Evolutionary conservation across 202 grass and related monocot species (phyloP), one percentile per base, ranked within the genome.

Genomic region (Setaria italica): DNA sequence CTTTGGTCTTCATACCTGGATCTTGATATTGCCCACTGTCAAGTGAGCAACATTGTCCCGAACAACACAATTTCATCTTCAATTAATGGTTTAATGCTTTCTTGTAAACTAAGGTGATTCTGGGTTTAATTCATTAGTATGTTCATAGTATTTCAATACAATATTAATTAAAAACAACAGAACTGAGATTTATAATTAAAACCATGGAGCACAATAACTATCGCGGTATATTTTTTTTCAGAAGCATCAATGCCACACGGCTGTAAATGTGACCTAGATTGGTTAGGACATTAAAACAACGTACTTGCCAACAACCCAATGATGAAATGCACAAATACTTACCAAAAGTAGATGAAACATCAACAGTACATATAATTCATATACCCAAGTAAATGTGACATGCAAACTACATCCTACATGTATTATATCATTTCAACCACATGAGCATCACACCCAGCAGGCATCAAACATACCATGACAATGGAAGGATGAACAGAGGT

Each of bases 331-430:
- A 50, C 43, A 76, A 39, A 62, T 16, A 76, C 69, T 85, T 69
- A 81, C 34, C 63, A 85, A 51, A 75, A 69, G 11, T 21, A 62
- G 49, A 72, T 85, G 64, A 72, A 53, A 34, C 34, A 55, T 42
- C 60, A 85, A 76, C 49, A 77, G 19, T 81, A 19, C 1, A 85
- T 69, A 70, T 43, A 85, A 63, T 76, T 82, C 46, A 64, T 81
- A 11, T 63, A 37, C 67, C 37, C n/a, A 65, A 64, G 11, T 70
- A 70, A 16, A 82, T 72, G 19, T 63, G 76, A 41, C 53, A 89
- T 19, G 49, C 72, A 77, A 70, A 56, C 41, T 74, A 80, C 71
- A 77, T 15, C 19, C 67, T 50, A 21, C 37, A 48, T 20, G 57
- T 69, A 62, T 69, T 53, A 21, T 48, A 55, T 39, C 34, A 81